Percentiles rank a stretch among this genome's conserved stretches.
Conservation (phyloP, 2,329 filamentous ascomycete genomes). For the Pyrenophora seminiperda region DNA sequence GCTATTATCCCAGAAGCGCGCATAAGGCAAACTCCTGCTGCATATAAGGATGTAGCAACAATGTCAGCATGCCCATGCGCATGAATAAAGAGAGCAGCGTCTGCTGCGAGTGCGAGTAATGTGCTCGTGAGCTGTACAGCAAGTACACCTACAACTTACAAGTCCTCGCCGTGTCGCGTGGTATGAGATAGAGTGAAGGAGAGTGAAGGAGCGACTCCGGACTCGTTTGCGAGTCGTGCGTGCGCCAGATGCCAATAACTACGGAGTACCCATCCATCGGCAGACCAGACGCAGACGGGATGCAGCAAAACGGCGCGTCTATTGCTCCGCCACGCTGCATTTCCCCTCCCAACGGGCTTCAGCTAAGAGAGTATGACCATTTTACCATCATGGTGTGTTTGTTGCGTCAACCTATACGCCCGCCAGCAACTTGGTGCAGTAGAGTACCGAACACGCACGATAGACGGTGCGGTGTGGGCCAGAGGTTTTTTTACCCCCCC, state of each 20-base stretch:
- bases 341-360: no score
- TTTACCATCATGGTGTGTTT: neutral
- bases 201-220: neutral
- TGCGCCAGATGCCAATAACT: neutral
- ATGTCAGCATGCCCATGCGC: neutral
- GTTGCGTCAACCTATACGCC: slow-evolving; percentile 6
- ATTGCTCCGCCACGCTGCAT: no score
- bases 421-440: slow-evolving; percentile 7
- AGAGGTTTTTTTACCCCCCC: neutral
- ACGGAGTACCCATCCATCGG: no score
- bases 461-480: slow-evolving; percentile 8
- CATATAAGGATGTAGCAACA: neutral
- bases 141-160: no score
- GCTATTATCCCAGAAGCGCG: neutral
- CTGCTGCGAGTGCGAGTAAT: slow-evolving; percentile 9
- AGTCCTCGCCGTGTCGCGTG: neutral
- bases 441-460: slow-evolving; percentile 15
- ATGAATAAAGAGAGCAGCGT: neutral
- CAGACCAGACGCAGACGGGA: neutral
- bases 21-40: neutral
- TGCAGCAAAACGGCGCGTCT: neutral
- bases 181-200: slow-evolving; percentile 3
- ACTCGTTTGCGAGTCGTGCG: no score
- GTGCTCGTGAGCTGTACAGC: neutral
- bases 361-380: neutral